phyloP scores from a whole-genome alignment of 176 grass and related monocot genomes.

The Aechmea fasciata region DNA sequence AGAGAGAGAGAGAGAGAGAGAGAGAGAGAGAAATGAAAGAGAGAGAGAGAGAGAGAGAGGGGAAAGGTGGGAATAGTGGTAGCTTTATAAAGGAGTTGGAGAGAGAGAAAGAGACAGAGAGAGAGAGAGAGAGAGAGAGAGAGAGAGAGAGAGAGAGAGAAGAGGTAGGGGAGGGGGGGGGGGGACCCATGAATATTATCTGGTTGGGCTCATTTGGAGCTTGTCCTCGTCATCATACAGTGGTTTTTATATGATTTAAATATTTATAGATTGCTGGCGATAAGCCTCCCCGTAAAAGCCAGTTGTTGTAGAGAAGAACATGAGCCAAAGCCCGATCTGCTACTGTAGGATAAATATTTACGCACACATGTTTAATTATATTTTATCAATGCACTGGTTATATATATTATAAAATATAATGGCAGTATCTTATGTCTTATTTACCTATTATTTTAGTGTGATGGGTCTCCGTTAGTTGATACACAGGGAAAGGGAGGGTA shows the following conservation, averaged over 20 bases:
- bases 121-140: neutral
- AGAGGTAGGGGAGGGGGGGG: neutral
- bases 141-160: neutral
- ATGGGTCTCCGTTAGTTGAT: neutral
- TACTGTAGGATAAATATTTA: neutral
- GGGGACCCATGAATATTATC: conserved; percentile 24
- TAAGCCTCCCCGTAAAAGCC: neutral
- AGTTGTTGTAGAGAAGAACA: neutral
- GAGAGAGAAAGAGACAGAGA: neutral
- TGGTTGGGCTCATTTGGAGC: conserved; percentile 28
- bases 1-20: neutral
- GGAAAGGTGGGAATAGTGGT: conserved; percentile 2
- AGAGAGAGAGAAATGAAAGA: neutral
- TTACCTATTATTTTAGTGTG: neutral
- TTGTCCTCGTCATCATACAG: conserved; percentile 18
- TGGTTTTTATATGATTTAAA: neutral
- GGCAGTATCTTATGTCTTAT: neutral
- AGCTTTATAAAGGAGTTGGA: neutral
- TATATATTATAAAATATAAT: neutral
- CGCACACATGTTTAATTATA: neutral
- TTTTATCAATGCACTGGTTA: neutral
- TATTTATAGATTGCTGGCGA: neutral
- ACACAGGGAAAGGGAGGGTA: neutral
- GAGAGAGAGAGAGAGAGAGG: conserved; percentile 7
- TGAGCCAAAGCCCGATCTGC: neutral